These are phyloP conservation scores for Geranomyces michiganensis DNA, from an alignment of 192 early-diverging fungal genomes.

Conservation along the genomic window DNA sequence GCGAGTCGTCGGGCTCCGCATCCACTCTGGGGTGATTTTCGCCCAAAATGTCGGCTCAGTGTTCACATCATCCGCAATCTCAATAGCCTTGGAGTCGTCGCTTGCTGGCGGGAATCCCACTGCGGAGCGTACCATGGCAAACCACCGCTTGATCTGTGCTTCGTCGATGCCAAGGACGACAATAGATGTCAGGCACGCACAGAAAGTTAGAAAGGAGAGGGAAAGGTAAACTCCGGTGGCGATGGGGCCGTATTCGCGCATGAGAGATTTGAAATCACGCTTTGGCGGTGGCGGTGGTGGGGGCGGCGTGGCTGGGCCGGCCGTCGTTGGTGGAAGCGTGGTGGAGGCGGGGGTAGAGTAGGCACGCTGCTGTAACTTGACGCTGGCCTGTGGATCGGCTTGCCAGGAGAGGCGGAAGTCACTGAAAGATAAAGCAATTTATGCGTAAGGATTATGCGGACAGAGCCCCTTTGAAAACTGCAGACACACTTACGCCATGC, in stretches of 20 bases:
- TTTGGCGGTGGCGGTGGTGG: slow-evolving; percentile 27
- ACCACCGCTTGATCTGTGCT: slow-evolving; percentile 25
- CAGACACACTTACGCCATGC: slow-evolving; percentile 1
- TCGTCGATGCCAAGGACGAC: slow-evolving; percentile 46
- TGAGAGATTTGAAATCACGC: slow-evolving; percentile 40
- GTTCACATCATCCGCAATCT: slow-evolving; percentile 8
- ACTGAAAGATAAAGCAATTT: neutral
- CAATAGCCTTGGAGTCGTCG: slow-evolving; percentile 1
- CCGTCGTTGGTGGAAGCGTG: neutral
- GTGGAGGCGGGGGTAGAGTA: neutral
- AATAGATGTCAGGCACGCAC: slow-evolving; percentile 45
- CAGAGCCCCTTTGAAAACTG: neutral
- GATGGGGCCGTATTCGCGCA: slow-evolving; percentile 55
- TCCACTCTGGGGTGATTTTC: slow-evolving; percentile 37
- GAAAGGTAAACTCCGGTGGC: slow-evolving; percentile 47
- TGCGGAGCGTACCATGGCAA: slow-evolving; percentile 22
- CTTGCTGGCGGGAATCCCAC: slow-evolving; percentile 38
- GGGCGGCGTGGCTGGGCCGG: neutral
- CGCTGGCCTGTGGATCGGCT: neutral
- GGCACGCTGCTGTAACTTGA: slow-evolving; percentile 6
- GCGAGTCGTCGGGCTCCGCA: slow-evolving; percentile 37
- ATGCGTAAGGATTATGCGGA: neutral
- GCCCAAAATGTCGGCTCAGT: slow-evolving; percentile 23
- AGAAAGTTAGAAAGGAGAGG: slow-evolving; percentile 44
- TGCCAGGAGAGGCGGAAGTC: slow-evolving; percentile 17